These are phyloP conservation scores for Selenicereus undatus DNA, from an alignment of 148 eudicot genomes.

Conservation along the genomic window DNA sequence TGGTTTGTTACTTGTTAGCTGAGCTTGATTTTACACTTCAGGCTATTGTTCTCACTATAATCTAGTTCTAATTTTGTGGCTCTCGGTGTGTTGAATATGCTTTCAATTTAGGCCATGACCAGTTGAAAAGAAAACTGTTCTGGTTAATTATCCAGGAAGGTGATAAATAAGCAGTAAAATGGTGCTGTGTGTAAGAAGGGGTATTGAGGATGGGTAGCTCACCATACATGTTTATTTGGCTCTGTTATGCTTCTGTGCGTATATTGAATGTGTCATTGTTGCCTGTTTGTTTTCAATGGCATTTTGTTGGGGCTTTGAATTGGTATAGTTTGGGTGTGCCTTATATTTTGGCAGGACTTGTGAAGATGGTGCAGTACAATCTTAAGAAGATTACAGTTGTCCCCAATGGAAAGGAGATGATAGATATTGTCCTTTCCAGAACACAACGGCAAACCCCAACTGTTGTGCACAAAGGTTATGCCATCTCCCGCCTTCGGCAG, in stretches of 20 bases:
- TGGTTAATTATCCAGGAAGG: neutral
- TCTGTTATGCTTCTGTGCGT: neutral
- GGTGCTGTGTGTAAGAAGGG: neutral
- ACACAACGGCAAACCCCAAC: constrained; percentile 90
- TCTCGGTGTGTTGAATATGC: too few species aligned
- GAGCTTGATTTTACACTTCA: too few species aligned
- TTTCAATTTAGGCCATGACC: too few species aligned
- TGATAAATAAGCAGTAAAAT: neutral
- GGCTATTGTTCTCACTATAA: too few species aligned
- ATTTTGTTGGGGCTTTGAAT: neutral
- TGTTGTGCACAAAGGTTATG: constrained; percentile 93
- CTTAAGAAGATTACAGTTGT: constrained; percentile 88
- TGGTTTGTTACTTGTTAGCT: neutral
- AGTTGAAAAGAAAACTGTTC: too few species aligned
- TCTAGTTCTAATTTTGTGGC: too few species aligned
- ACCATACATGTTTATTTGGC: neutral
- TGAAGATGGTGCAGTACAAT: constrained; percentile 80
- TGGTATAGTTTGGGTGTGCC: neutral
- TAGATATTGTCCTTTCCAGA: constrained; percentile 82
- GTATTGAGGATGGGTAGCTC: neutral
- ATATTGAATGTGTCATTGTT: neutral
- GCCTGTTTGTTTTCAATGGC: neutral
- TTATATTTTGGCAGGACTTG: constrained; percentile 7
- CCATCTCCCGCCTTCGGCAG: constrained; percentile 71
- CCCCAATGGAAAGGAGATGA: constrained; percentile 78